Evolutionary conservation across 2,329 filamentous ascomycete genomes (phyloP).

Genomic region (Pseudocercospora crystallina): DNA sequence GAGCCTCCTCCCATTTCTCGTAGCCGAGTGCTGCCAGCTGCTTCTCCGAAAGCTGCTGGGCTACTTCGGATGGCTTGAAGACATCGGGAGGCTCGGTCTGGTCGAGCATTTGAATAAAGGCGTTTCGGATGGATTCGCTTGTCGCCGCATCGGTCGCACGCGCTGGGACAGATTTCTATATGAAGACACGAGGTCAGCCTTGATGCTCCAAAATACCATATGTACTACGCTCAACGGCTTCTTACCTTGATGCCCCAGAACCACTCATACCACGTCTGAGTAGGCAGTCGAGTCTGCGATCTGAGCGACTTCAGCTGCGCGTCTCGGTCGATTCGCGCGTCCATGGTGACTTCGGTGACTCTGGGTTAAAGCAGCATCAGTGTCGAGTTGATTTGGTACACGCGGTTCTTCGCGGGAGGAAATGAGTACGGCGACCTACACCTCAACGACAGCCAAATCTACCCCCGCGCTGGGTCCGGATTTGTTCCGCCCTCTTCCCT

Average conservation of each 20-base stretch:
- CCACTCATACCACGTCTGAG: slow-evolving; percentile 27
- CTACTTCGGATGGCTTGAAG: slow-evolving; percentile 53
- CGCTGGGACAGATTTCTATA: slow-evolving; percentile 13
- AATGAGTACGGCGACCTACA: neutral
- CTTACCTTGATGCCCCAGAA: slow-evolving; percentile 11
- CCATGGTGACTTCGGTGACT: slow-evolving; percentile 20
- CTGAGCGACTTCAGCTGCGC: slow-evolving; percentile 17
- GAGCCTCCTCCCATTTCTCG: slow-evolving; percentile 47
- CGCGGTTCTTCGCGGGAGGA: too few relatives aligned
- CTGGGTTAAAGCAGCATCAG: neutral
- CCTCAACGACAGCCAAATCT: slow-evolving; percentile 2
- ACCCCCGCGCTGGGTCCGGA: neutral
- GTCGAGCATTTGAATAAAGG: slow-evolving; percentile 32
- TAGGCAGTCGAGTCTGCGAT: slow-evolving; percentile 20
- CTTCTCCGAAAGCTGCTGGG: slow-evolving; percentile 41
- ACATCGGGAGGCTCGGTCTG: slow-evolving; percentile 45
- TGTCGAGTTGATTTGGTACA: too few relatives aligned
- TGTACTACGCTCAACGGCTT: neutral
- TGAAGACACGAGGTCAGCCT: neutral
- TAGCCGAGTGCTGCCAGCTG: slow-evolving; percentile 41
- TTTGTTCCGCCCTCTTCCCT: neutral
- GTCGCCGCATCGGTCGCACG: slow-evolving; percentile 28
- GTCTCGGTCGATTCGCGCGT: slow-evolving; percentile 26
- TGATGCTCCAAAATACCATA: slow-evolving; percentile 14
- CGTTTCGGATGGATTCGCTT: slow-evolving; percentile 25